Base-by-base conservation (phyloP, 1,139 yeast genomes). In the Suhomyces bolitotheri region DNA sequence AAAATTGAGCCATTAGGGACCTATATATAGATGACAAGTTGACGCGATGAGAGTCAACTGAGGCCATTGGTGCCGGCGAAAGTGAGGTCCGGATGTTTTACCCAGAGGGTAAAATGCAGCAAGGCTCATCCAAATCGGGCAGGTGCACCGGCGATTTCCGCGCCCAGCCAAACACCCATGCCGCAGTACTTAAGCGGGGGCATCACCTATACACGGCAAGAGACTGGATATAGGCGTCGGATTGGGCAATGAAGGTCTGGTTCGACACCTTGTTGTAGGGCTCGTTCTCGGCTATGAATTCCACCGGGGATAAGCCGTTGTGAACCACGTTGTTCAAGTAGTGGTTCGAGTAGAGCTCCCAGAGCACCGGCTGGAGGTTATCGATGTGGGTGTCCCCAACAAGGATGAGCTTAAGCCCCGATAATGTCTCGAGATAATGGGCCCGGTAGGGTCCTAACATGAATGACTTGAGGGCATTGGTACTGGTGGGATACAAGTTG, bases 381-480 rank as follows among this genome's bases (percentile, higher is more conserved):
- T 80, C 85, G 25, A 80, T 73, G 8, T 58, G 60, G 27, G 80
- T 73, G 57, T 88, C 96, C 8, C 92, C 80, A 15, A 89, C 60
- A 29, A 90, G 55, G 20, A 85, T 81, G 50, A 92, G 80, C 57
- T 87, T 80, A 41, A 89, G 64, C 25, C 87, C 89, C 1, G 92
- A 74, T 3, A 90, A 78, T 1, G 95, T 80, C 54, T 89, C 96
- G 51, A 73, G 75, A 48, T 77, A 81, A 54, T 92, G 97, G 22
- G 88, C 78, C 44, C 90, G 71, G 59, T 82, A 89, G 42, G 75
- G 73, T 3, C 87, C 78, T 1, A 96, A 84, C 8, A 82, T 66
- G 54, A 80, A 86, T 2, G 86, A 75, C 37, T 77, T 73, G 44
- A 86, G 73, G 21, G 72, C 60, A 53, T 84, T 86, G 37, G 60